Percentiles rank a stretch among this genome's conserved stretches.
Conservation (phyloP, 192 early-diverging fungal genomes). For the Allomyces macrogynus region DNA sequence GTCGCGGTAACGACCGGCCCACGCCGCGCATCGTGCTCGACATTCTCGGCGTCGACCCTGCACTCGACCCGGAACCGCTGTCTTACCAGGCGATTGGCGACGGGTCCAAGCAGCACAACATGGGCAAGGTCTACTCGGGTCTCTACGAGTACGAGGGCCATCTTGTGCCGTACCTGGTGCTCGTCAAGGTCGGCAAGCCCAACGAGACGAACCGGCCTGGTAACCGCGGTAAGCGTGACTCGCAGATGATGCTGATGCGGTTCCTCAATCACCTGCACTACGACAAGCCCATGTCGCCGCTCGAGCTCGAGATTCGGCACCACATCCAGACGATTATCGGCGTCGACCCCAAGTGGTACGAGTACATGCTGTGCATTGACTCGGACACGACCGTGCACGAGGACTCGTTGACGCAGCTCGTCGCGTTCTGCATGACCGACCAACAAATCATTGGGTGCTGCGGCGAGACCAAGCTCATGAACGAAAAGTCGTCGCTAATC, state of each 20-base stretch:
- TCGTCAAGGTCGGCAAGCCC: slow-evolving; percentile 84
- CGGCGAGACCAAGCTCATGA: slow-evolving; percentile 84
- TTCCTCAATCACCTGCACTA: slow-evolving; percentile 96
- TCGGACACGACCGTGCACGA: slow-evolving; percentile 83
- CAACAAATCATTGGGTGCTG: slow-evolving; percentile 80
- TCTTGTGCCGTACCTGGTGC: slow-evolving; percentile 81
- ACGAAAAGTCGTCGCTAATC: slow-evolving; percentile 81
- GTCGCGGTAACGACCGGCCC: slow-evolving; percentile 85
- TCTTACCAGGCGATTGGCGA: slow-evolving; percentile 77
- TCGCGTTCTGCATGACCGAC: slow-evolving; percentile 79
- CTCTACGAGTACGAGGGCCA: slow-evolving; percentile 82
- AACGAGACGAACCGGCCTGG: slow-evolving; percentile 74
- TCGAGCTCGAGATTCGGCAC: slow-evolving; percentile 95
- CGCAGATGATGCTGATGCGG: slow-evolving; percentile 92
- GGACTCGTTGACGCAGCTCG: slow-evolving; percentile 79
- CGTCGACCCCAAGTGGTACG: slow-evolving; percentile 85
- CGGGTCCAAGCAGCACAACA: slow-evolving; percentile 85
- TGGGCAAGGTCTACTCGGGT: slow-evolving; percentile 92
- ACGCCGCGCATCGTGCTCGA: slow-evolving; percentile 94
- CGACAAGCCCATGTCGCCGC: slow-evolving; percentile 75
- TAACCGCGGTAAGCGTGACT: slow-evolving; percentile 97
- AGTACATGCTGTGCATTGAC: slow-evolving; percentile 94
- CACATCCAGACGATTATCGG: slow-evolving; percentile 99
- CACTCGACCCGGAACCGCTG: slow-evolving; percentile 61
- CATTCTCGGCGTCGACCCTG: slow-evolving; percentile 76